phyloP scores from a whole-genome alignment of 306 rosid species.

The Amphicarpaea edgeworthii region DNA sequence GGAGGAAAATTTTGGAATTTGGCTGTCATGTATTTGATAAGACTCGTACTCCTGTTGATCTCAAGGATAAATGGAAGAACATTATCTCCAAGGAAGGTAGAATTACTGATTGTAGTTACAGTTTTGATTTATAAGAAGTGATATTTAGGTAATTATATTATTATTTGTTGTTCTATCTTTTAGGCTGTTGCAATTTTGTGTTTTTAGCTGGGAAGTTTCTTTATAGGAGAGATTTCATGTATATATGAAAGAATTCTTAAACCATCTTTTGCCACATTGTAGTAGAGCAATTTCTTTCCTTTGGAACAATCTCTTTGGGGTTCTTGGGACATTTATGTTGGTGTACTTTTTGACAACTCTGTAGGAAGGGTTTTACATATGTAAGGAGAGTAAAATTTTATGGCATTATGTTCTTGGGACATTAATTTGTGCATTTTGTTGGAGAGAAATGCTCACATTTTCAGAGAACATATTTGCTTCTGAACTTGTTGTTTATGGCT shows the following conservation, averaged over 20 bases:
- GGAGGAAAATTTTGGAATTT: constrained; percentile 56
- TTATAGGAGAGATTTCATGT: constrained; percentile 5
- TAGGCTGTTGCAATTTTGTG: constrained; percentile 19
- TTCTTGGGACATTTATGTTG: neutral
- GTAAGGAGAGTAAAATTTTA: neutral
- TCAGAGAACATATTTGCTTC: constrained; percentile 22
- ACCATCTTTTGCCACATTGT: neutral
- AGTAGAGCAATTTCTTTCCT: constrained; percentile 2
- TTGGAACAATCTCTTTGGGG: constrained; percentile 13
- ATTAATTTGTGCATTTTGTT: constrained; percentile 14
- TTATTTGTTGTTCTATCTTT: constrained; percentile 18
- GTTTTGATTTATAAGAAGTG: constrained; percentile 6
- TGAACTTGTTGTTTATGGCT: neutral
- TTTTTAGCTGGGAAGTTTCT: constrained; percentile 22
- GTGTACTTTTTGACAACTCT: constrained; percentile 15
- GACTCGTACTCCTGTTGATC: constrained; percentile 56
- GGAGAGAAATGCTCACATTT: constrained; percentile 15
- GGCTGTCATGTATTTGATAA: constrained; percentile 50
- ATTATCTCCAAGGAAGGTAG: constrained; percentile 51
- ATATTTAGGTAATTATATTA: neutral
- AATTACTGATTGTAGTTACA: neutral
- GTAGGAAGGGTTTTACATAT: neutral
- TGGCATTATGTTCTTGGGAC: constrained; percentile 10
- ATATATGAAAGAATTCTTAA: neutral
- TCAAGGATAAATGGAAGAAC: constrained; percentile 86